A percentile compares a stretch with the other conserved stretches of the same genome.
phyloP scores from a whole-genome alignment of 208 protist genomes.

The Phytomonas francai region DNA sequence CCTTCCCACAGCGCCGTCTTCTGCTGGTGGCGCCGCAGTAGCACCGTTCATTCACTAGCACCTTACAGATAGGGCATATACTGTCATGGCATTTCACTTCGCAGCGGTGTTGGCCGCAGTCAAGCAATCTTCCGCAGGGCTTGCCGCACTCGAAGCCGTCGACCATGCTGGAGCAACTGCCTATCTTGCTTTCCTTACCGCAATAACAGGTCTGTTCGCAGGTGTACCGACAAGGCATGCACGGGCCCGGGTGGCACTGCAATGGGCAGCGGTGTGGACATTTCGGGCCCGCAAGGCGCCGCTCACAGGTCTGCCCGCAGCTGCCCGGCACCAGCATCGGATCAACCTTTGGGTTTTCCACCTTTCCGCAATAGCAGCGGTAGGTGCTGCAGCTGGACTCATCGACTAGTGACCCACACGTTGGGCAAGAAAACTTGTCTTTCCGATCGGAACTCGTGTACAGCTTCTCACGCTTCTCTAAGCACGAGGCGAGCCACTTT shows the following conservation, averaged over 20 bases:
- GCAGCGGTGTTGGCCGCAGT: slow-evolving; percentile 83
- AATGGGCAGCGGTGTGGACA: slow-evolving; percentile 71
- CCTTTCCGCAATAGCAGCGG: slow-evolving; percentile 78
- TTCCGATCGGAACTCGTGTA: slow-evolving; percentile 13
- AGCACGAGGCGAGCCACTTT: slow-evolving; percentile 42
- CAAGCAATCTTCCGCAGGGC: slow-evolving; percentile 55
- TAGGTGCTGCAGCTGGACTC: slow-evolving; percentile 22
- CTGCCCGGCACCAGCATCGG: slow-evolving; percentile 65
- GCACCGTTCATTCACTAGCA: slow-evolving; percentile 53
- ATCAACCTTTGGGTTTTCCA: slow-evolving; percentile 37
- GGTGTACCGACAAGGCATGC: slow-evolving; percentile 51
- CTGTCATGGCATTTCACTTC: slow-evolving; percentile 79
- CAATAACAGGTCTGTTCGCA: slow-evolving; percentile 76
- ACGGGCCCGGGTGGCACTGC: slow-evolving; percentile 79
- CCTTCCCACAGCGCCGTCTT: slow-evolving; percentile 30
- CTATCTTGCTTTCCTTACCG: slow-evolving; percentile 50
- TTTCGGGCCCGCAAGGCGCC: slow-evolving; percentile 30
- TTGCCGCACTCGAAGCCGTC: slow-evolving; percentile 68
- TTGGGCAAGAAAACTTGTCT: slow-evolving; percentile 59
- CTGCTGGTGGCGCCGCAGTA: slow-evolving; percentile 75
- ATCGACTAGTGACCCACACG: slow-evolving; percentile 40
- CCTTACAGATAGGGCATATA: slow-evolving; percentile 71
- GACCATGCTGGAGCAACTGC: slow-evolving; percentile 64
- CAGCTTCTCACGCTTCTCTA: slow-evolving; percentile 37
- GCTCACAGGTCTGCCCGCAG: slow-evolving; percentile 65